Base-by-base conservation (phyloP, 257 asterid species). In the Pogostemon cablin region DNA sequence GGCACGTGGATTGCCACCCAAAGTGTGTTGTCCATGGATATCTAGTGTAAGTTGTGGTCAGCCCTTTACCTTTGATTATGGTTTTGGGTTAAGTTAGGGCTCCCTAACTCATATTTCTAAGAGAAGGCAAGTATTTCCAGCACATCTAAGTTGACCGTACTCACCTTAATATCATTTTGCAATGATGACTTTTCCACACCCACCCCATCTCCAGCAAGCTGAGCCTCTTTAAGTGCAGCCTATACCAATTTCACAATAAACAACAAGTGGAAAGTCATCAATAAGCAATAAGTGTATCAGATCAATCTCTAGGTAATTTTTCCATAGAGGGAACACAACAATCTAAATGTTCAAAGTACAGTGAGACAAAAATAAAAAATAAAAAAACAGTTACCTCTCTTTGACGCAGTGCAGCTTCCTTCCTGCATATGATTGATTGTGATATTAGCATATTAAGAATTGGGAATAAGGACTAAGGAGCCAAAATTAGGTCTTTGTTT, bases 181-280 rank as follows among this genome's bases (percentile, higher is more conserved):
- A 93, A 79, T 68, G 88, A 81, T 77, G 84, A 78, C 76, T 79
- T 72, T 74, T 86, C 95, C 80, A 49, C 87, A 84, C 83, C 90
- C 53, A 79, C 79, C 47, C 90, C 96, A 71, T 89, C 96, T 77
- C 84, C 87, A 70, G 84, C 77, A 62, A 78, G 90, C 76, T 82
- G 89, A 61, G 96, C 96, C 81, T 87, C 99, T 84, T 85, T 93
- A 72, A 93, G 96, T 69, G 99, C 95, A 77, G 95, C 96, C 99
- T 93, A 57, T 61, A 70, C 50, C 73, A 75, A 78, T 47, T 57
- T 50, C 53, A 50, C 7, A 65, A 48, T 56, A 72, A 60, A 17
- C 57, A 63, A 49, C 38, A 37, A 70, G 67, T 61, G 35, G 47
- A 53, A 47, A 65, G 74, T 56, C 48, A 64, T 49, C 12, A 67